Percentiles rank a stretch among this genome's conserved stretches.
Conservation (phyloP, 106 monocot genomes). For the Triglochin maritima region DNA sequence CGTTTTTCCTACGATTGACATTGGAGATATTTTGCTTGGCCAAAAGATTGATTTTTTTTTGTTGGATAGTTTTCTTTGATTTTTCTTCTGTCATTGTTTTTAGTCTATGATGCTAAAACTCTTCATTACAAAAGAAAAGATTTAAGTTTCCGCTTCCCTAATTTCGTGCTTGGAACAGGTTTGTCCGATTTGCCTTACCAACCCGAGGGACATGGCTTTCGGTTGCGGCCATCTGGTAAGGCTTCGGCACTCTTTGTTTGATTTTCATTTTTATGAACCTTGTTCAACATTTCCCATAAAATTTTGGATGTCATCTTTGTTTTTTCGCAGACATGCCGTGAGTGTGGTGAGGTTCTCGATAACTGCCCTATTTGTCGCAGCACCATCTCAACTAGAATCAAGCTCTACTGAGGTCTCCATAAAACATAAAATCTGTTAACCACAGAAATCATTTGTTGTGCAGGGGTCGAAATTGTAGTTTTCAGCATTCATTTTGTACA, state of each 20-base stretch:
- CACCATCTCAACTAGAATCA: background rate
- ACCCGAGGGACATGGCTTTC: conserved; percentile 69
- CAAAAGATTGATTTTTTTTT: no score
- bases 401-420: background rate
- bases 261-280: background rate
- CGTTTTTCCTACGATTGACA: no score
- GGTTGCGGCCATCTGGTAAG: conserved; percentile 72
- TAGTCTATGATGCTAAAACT: background rate
- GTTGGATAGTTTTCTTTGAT: background rate
- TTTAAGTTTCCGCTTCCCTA: background rate
- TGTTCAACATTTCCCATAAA: background rate
- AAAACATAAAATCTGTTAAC: background rate
- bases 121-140: background rate
- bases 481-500: background rate
- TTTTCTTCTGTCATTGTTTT: background rate
- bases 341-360: conserved; percentile 17
- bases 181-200: conserved; percentile 67
- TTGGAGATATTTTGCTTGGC: no score
- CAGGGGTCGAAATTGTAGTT: background rate
- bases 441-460: background rate
- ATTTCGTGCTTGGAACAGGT: conserved; percentile 10
- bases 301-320: background rate
- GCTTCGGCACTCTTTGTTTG: background rate
- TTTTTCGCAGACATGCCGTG: conserved; percentile 22
- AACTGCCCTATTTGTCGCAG: conserved; percentile 26